Percentiles rank a stretch among this genome's conserved stretches.
phyloP scores from a whole-genome alignment of 2,329 filamentous ascomycete genomes.

The Colletotrichum costaricense region DNA sequence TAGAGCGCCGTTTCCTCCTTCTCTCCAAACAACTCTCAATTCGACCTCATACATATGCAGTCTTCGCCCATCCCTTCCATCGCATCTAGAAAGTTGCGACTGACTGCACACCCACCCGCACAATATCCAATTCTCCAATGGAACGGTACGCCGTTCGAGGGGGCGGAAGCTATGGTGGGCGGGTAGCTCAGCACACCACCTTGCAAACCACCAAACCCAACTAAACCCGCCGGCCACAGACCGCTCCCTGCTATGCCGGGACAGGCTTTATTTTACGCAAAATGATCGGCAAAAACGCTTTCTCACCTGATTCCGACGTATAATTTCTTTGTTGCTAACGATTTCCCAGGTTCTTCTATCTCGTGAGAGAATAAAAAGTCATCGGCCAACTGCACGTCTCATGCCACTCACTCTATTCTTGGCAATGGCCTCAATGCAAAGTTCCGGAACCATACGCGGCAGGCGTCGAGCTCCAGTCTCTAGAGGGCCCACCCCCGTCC shows the following conservation, averaged over 20 bases:
- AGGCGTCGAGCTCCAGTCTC: background rate
- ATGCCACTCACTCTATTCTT: conserved; percentile 27
- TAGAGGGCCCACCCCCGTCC: background rate
- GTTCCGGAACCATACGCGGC: conserved; percentile 5
- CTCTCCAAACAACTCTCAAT: background rate
- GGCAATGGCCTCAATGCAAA: conserved; percentile 1
- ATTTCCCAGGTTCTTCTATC: background rate
- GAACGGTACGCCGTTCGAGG: conserved; percentile 18
- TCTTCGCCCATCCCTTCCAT: conserved; percentile 1
- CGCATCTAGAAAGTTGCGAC: conserved; percentile 15
- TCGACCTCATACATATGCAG: background rate
- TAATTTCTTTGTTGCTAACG: background rate
- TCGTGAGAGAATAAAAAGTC: conserved; percentile 7
- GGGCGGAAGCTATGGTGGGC: conserved; percentile 18
- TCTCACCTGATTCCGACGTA: background rate
- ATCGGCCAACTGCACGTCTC: conserved; percentile 20
- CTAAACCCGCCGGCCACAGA: conserved; percentile 6
- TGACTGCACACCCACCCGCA: conserved; percentile 14
- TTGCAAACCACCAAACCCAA: background rate
- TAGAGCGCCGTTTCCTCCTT: conserved; percentile 10
- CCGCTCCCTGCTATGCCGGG: background rate
- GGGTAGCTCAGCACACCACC: conserved; percentile 23
- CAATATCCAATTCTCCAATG: conserved; percentile 28
- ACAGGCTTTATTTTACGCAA: background rate
- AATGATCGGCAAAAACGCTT: background rate